Conservation (phyloP, 2,329 filamentous ascomycete species). For the Neonectria magnoliae region DNA sequence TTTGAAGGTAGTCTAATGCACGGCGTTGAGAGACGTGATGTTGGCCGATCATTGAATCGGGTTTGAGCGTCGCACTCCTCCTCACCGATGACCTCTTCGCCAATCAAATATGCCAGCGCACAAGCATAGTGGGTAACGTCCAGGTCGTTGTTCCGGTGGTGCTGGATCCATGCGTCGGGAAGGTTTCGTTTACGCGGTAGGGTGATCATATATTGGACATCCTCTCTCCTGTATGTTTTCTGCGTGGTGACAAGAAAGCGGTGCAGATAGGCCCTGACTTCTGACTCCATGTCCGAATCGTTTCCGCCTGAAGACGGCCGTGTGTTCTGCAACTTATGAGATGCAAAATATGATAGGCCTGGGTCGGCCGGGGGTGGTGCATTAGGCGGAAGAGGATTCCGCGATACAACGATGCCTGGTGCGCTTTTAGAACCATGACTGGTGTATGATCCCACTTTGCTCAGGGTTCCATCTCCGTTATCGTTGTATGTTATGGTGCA, state of each 20-base stretch:
- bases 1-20: slow-evolving; percentile 43
- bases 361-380: slow-evolving; percentile 35
- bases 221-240: slow-evolving; percentile 29
- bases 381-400: slow-evolving; percentile 33
- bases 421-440: slow-evolving; percentile 31
- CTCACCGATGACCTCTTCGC: slow-evolving; percentile 37
- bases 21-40: slow-evolving; percentile 35
- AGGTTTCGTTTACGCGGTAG: slow-evolving; percentile 40
- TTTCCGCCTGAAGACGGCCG: neutral
- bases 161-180: slow-evolving; percentile 39
- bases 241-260: slow-evolving; percentile 34
- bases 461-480: slow-evolving; percentile 53
- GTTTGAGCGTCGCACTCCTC: slow-evolving; percentile 31
- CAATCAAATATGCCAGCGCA: slow-evolving; percentile 47
- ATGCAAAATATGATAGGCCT: slow-evolving; percentile 15
- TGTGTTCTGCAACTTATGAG: neutral
- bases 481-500: slow-evolving; percentile 49
- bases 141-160: slow-evolving; percentile 34
- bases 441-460: slow-evolving; percentile 41
- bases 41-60: neutral
- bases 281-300: neutral
- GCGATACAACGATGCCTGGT: slow-evolving; percentile 45
- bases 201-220: slow-evolving; percentile 37
- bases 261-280: slow-evolving; percentile 38
- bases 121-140: slow-evolving; percentile 41